phyloP scores from a whole-genome alignment of 768 basidiomycete genomes.

The Podaxis rugospora region DNA sequence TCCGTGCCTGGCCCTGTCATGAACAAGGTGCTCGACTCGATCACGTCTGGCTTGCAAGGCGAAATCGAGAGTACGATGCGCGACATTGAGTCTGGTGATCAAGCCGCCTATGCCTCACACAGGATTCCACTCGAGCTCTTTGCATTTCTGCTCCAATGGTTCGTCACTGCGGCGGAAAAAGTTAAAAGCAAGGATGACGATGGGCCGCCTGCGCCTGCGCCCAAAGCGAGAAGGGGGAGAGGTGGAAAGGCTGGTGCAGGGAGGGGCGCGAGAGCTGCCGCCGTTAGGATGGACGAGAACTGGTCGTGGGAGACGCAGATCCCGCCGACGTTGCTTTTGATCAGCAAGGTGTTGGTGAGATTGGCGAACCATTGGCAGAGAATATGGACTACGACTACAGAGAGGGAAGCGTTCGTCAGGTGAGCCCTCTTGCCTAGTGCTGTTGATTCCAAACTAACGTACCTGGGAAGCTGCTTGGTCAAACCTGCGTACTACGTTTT shows the following conservation, averaged over 20 bases:
- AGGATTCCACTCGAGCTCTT: conserved; percentile 84
- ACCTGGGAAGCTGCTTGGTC: conserved; percentile 67
- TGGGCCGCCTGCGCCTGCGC: conserved; percentile 40
- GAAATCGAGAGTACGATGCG: conserved; percentile 70
- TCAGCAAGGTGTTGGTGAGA: conserved; percentile 64
- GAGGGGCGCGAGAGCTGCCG: conserved; percentile 30
- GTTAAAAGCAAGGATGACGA: conserved; percentile 50
- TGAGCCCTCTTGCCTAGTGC: conserved; percentile 30
- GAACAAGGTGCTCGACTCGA: conserved; percentile 84
- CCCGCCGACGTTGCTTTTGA: conserved; percentile 59
- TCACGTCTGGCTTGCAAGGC: conserved; percentile 68
- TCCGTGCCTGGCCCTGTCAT: conserved; percentile 60
- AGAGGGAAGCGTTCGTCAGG: conserved; percentile 84
- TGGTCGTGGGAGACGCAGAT: conserved; percentile 85
- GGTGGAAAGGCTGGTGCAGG: conserved; percentile 50
- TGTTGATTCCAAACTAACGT: not conserved
- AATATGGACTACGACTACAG: conserved; percentile 87
- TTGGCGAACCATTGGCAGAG: conserved; percentile 52
- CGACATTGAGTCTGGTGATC: conserved; percentile 68
- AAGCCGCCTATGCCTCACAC: conserved; percentile 56
- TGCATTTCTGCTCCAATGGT: conserved; percentile 91
- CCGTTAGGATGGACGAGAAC: conserved; percentile 39
- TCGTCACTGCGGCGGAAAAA: conserved; percentile 76
- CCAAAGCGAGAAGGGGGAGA: conserved; percentile 51
- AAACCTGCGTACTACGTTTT: conserved; percentile 84